A percentile compares a stretch with the other conserved stretches of the same genome.
phyloP scores from a whole-genome alignment of 2,329 filamentous ascomycete genomes.

The Leptodontidium sp. region DNA sequence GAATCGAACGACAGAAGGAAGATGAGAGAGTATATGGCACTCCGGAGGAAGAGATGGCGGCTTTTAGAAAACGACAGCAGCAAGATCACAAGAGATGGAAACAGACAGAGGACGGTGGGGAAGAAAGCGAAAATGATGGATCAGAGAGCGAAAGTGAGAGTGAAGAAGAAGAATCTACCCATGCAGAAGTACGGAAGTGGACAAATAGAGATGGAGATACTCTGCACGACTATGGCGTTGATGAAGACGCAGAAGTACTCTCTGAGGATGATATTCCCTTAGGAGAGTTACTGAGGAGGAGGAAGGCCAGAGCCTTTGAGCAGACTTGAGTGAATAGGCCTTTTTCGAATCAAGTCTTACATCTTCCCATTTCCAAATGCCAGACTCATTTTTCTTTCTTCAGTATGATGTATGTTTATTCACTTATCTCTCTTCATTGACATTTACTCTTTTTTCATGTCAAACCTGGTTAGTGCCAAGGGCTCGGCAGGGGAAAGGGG shows the following conservation, averaged over 20 bases:
- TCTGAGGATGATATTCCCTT: conserved; percentile 74
- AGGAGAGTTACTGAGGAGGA: conserved; percentile 68
- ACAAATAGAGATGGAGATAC: conserved; percentile 78
- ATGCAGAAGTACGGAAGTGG: conserved; percentile 61
- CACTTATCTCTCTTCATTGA: background rate
- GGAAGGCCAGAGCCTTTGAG: conserved; percentile 48
- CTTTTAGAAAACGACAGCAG: conserved; percentile 59
- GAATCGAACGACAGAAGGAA: conserved; percentile 19
- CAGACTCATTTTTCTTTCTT: background rate
- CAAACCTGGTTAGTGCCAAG: conserved; percentile 7
- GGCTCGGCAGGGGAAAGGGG: conserved; percentile 14
- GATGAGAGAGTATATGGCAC: conserved; percentile 37
- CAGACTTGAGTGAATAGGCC: background rate
- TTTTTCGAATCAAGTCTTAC: background rate
- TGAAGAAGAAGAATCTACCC: conserved; percentile 52
- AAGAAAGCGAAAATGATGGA: conserved; percentile 38
- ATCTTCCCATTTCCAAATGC: background rate
- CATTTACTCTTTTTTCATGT: background rate
- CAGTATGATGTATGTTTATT: background rate
- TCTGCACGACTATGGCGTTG: conserved; percentile 80
- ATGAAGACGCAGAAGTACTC: conserved; percentile 72
- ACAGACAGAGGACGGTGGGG: conserved; percentile 30
- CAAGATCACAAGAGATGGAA: conserved; percentile 55
- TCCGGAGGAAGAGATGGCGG: conserved; percentile 52
- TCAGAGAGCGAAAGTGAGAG: conserved; percentile 46